Evolutionary conservation across 306 rosid genomes (phyloP), one percentile per base, ranked within the genome.

Genomic region (Aeschynomene evenia): DNA sequence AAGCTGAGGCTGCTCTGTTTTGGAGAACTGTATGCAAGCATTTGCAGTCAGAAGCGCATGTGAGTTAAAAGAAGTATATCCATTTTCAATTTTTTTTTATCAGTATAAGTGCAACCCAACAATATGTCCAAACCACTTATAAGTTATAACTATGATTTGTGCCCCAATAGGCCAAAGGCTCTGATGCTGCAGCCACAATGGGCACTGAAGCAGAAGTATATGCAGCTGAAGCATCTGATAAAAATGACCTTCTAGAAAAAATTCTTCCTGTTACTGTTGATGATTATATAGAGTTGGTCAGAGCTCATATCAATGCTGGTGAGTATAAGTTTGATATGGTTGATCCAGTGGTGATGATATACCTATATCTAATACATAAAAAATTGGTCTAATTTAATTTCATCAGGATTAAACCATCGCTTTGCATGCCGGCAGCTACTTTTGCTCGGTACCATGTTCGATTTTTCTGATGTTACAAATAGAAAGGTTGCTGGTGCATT

Each of bases 161-260:
- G 59, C 63, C 68, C 74, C 64, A 50, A 58, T 81, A 93, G 98
- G 89, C 81, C 66, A 90, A 84, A 77, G 99, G 97, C 71, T 84
- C 96, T 67, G 96, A 91, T 77, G 97, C 99, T 79, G 97, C 99
- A 34, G 81, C 91, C 29, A 82, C 97, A n/a, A 85, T 52, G 83
- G 97, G 99, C 26, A 80, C 97, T 37, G 99, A 90, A 83, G 99
- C 99, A 23, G 89, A 88, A 57, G 96, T 94, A 26, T 94, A 94
- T 84, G 99, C 99, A 1, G 87, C 96, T 19, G 97, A 91, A 89
- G 97, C 99, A 67, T 87, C 96, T 12, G 89, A 88, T 74, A 84
- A 73, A 70, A 94, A 89, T 80, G 97, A 94, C 66, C 96, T 94
- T 58, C 79, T 94, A 22, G 99, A 94, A 85, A 78, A 77, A 73